A percentile compares a stretch with the other conserved stretches of the same genome.
phyloP scores from a whole-genome alignment of 1,284 basidiomycete species.

The Rhodotorula glutinis region DNA sequence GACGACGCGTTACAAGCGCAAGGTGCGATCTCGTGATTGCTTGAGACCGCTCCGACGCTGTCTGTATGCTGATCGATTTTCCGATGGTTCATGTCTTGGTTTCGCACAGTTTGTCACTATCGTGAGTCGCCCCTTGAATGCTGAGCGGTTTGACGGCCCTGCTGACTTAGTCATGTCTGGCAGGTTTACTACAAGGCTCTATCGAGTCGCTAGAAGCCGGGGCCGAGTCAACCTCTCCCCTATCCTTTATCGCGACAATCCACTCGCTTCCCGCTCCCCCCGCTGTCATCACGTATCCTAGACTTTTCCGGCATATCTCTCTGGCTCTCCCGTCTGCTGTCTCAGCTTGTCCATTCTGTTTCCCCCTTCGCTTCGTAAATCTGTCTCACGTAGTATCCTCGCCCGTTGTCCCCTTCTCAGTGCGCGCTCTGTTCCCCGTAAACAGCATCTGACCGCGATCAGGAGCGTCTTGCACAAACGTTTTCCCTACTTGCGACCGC shows the following conservation, averaged over 20 bases:
- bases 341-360: neutral
- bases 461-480: too few species aligned
- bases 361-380: neutral
- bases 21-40: slow-evolving; percentile 62
- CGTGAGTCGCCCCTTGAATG: slow-evolving; percentile 11
- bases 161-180: too few species aligned
- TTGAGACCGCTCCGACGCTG: too few species aligned
- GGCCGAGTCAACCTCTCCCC: neutral
- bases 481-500: slow-evolving; percentile 26
- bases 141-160: neutral
- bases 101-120: slow-evolving; percentile 37
- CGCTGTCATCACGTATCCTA: neutral
- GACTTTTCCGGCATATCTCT: neutral
- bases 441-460: too few species aligned
- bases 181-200: slow-evolving; percentile 41
- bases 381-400: too few species aligned
- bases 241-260: neutral
- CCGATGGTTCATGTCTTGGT: fast-evolving
- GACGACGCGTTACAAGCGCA: slow-evolving; percentile 88
- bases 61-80: too few species aligned
- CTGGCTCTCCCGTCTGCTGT: neutral
- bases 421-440: too few species aligned
- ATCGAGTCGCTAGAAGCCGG: slow-evolving; percentile 1
- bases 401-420: too few species aligned
- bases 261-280: neutral